Evolutionary conservation across 352 stramenopile genomes (phyloP), one percentile per base, ranked within the genome.

Genomic region (Globisporangium nagaii): DNA sequence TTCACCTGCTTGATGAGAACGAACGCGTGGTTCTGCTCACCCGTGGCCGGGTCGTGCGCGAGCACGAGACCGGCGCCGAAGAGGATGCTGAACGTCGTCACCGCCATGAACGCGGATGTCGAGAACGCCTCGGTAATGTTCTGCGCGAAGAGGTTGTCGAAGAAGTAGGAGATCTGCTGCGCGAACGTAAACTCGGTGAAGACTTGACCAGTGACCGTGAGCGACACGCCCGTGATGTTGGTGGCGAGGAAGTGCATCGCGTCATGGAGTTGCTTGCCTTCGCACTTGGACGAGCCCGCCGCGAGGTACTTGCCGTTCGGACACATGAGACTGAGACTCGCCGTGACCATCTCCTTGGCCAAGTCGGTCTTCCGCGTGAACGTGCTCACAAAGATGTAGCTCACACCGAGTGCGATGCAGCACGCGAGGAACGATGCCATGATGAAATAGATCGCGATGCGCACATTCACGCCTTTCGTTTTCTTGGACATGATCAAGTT

Each of bases 111-210:
- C 43, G 79, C 57, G 34, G 66, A 58, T 2, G 37, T 66, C 17
- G 73, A 60, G 41, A 88, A 86, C 25, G 75, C 71, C 7, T 65
- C 57, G 1, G 75, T 75, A 46, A 85, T 75, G 60, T 88, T 88
- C 34, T 84, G 58, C 27, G 73, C 67, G 51, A 88, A 84, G 22
- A 78, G 60, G 10, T 58, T 44, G 9, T 57, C 55, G 34, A 88
- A 82, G 47, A 88, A 84, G 15, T 71, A 66, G n/a, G 72, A 63
- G 43, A 82, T 80, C 45, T 88, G 73, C 3, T 40, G 36, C 2
- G 51, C 60, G 20, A 73, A 76, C n/a, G 65, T 70, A 28, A 75
- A 66, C 20, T 72, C 58, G 2, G 68, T 62, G 17, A 66, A 56
- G 3, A 79, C 60, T 0, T 67, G 53, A 22, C 66, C 75, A 3